phyloP scores from a whole-genome alignment of 305 asterid species.

The Nicotiana rustica region DNA sequence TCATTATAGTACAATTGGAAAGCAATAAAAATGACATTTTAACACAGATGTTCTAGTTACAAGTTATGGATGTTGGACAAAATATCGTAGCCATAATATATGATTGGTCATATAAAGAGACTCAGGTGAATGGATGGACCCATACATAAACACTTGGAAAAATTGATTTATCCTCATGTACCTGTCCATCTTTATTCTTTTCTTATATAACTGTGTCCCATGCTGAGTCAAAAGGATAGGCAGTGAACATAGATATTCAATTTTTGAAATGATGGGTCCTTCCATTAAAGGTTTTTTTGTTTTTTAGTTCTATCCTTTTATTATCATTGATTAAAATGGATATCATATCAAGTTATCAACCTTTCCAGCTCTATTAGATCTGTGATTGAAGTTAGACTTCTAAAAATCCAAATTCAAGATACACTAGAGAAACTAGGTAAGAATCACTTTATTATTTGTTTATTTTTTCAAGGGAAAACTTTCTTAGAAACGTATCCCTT shows the following conservation, averaged over 20 bases:
- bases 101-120: slow-evolving; percentile 36
- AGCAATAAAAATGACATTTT: slow-evolving; percentile 17
- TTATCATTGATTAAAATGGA: not conserved
- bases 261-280: slow-evolving; percentile 44
- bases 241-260: slow-evolving; percentile 47
- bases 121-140: slow-evolving; percentile 46
- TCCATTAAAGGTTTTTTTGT: slow-evolving; percentile 9
- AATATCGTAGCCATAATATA: slow-evolving; percentile 23
- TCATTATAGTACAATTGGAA: slow-evolving; percentile 24
- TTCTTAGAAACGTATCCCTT: not conserved
- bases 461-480: slow-evolving; percentile 27
- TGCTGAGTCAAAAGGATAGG: slow-evolving; percentile 66
- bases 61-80: slow-evolving; percentile 25
- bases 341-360: slow-evolving; percentile 28
- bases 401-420: slow-evolving; percentile 11
- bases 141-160: slow-evolving; percentile 28
- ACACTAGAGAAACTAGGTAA: slow-evolving; percentile 3
- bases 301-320: not conserved
- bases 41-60: slow-evolving; percentile 6
- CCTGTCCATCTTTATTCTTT: slow-evolving; percentile 34
- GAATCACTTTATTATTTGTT: not conserved
- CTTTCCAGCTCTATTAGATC: slow-evolving; percentile 27
- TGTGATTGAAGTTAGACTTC: slow-evolving; percentile 31
- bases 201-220: slow-evolving; percentile 45
- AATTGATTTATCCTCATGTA: not conserved